Evolutionary conservation across 768 basidiomycete species (phyloP), one percentile per base, ranked within the genome.

Genomic region (Cantharellus cinnabarinus): DNA sequence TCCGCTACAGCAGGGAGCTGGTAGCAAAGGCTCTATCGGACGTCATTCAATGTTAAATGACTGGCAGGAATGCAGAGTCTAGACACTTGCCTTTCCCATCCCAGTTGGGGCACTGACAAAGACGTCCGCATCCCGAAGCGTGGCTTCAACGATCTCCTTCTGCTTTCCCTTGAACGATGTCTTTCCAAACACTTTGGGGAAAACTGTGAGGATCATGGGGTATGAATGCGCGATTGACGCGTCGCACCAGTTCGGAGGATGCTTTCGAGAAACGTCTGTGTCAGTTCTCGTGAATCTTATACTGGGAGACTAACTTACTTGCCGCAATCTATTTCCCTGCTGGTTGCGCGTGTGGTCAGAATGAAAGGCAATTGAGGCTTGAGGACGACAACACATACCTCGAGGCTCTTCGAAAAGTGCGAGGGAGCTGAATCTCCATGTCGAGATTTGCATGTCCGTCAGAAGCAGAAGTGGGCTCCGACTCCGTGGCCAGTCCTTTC

Each of bases 81-180:
- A 29, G 10, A 48, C 29, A 29, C 52, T 42, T 39, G 82, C 87
- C 76, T 90, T 90, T 41, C 88, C 89, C 83, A 89, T 86, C 3
- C 88, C 86, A 5, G 89, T 90, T 0, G 88, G 86, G 15, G 87
- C 88, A 2, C 89, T 74, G 5, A 87, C 84, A 55, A 89, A 75
- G 10, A 89, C 79, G 68, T 89, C 86, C 4, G 69, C 70, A 3
- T 83, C 85, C 85, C 29, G 10, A 51, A 60, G 50, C 34, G 44
- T 2, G 4, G 29, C 35, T n/a, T 37, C 2, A 20, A 14, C 20
- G 34, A 14, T 50, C 38, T 48, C 35, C 62, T 78, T 76, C 70
- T 90, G 88, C 64, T 83, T 80, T 41, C 86, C 88, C 69, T 81
- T 84, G 66, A 81, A 90, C 2, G 65, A 74, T 0, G 71, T 62